Evolutionary conservation across 495 filamentous ascomycete species (phyloP).

Genomic region (Lophiostoma macrostomum): DNA sequence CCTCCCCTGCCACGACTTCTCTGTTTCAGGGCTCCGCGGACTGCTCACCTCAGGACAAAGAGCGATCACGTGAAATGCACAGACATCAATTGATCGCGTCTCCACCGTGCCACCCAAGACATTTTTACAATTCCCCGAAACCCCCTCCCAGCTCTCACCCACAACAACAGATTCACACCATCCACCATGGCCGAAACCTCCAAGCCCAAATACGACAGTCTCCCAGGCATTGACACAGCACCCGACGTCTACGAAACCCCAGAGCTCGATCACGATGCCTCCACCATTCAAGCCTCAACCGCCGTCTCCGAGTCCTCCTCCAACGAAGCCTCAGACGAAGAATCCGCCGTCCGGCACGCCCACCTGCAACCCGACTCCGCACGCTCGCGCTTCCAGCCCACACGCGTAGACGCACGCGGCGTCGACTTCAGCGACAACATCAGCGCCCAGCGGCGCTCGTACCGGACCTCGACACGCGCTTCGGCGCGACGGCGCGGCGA

Average conservation of each 20-base stretch:
- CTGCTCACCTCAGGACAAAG: too few relatives aligned
- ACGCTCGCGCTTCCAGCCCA: constrained; percentile 71
- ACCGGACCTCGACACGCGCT: constrained; percentile 63
- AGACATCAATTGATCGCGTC: too few relatives aligned
- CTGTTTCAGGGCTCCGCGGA: too few relatives aligned
- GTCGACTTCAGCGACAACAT: constrained; percentile 84
- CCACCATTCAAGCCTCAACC: constrained; percentile 70
- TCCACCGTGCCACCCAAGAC: not conserved
- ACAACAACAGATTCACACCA: too few relatives aligned
- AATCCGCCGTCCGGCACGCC: constrained; percentile 66
- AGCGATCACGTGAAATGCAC: not conserved
- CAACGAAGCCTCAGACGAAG: constrained; percentile 45
- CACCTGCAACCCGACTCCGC: constrained; percentile 72
- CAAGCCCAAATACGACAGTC: constrained; percentile 27
- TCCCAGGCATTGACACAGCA: constrained; percentile 66
- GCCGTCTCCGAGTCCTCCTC: constrained; percentile 52
- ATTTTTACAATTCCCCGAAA: too few relatives aligned
- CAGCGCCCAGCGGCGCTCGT: constrained; percentile 71
- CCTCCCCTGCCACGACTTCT: too few relatives aligned
- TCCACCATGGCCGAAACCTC: constrained; percentile 20
- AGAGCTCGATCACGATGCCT: constrained; percentile 81
- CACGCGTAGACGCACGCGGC: constrained; percentile 68
- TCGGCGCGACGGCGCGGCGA: constrained; percentile 52
- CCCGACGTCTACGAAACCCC: constrained; percentile 96
- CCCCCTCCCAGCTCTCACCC: not conserved